Base-by-base conservation (phyloP, 2,329 filamentous ascomycete genomes). In the Scedosporium boydii region DNA sequence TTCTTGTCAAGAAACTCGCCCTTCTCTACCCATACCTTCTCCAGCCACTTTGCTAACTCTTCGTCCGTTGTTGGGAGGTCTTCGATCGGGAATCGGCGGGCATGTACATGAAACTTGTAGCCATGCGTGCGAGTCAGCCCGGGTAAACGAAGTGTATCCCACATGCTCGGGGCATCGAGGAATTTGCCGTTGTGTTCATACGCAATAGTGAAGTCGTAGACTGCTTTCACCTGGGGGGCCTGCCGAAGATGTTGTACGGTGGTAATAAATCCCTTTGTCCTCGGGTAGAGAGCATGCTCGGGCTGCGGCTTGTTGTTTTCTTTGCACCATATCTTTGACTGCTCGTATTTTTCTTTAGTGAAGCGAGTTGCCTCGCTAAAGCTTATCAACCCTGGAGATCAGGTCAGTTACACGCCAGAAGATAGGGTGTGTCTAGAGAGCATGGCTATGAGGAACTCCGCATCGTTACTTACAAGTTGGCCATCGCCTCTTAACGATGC, bases 301-400 rank as follows among this genome's bases (percentile, higher is more conserved):
- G 82, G 83, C 65, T 84, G 75, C 2, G 78, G 77, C 57, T 77
- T 78, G 64, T 75, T 69, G 66, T 80, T 78, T 64, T 74, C 73
- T 62, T 76, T 75, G 71, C 83, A 86, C 79, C 81, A 86, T 6
- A 70, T 68, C 63, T 75, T 75, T 1, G 82, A 79, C 65, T 80
- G 76, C 55, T 75, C 72, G 66, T 82, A 79, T 70, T 86, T 87
- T 62, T 73, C 68, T 1, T 74, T 73, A 2, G 82, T 86, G 69
- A 79, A 86, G 64, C 84, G 78, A 7, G 83, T 86, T n/a, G 80
- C 81, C 74, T 87, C 85, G 68, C 82, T 85, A 75, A 84, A 87
- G 67, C 82, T 83, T 66, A 88, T 80, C 66, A 87, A 80, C 85
- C 83, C 83, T 86, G 66, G 9, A 61, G 26, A 26, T 16, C 7